phyloP scores from a whole-genome alignment of 768 basidiomycete genomes.

The Mycena indigotica region DNA sequence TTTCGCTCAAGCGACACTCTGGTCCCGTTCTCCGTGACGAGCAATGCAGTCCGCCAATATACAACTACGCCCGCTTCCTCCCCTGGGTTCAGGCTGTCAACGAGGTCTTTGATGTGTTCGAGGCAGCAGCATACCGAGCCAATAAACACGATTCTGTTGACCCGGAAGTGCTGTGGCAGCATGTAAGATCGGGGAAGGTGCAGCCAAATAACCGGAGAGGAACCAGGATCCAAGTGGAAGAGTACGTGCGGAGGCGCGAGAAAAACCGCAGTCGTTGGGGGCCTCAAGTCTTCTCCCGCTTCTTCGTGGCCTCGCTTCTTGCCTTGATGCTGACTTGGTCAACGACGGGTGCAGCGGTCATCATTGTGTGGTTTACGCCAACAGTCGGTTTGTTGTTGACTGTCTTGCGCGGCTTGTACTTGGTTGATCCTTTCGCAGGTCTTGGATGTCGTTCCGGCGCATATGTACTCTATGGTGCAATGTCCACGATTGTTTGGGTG shows the following conservation, averaged over 20 bases:
- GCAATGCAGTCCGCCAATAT: conserved; percentile 16
- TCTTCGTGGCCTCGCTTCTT: conserved; percentile 23
- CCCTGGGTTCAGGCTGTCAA: background rate
- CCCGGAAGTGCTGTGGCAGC: background rate
- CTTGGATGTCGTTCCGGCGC: conserved; percentile 27
- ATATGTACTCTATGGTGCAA: conserved; percentile 27
- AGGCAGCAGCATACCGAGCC: background rate
- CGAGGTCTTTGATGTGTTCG: background rate
- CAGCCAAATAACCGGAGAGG: conserved; percentile 23
- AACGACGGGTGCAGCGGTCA: conserved; percentile 30
- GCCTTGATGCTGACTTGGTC: conserved; percentile 34
- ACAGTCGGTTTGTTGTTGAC: conserved; percentile 24
- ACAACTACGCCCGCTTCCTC: conserved; percentile 10
- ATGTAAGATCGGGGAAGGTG: background rate
- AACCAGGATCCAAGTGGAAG: conserved; percentile 21
- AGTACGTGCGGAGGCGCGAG: conserved; percentile 11
- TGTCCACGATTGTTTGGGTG: conserved; percentile 28
- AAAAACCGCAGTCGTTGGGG: conserved; percentile 19
- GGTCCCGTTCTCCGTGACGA: conserved; percentile 17
- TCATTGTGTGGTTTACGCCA: conserved; percentile 31
- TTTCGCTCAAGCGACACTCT: background rate
- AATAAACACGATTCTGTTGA: background rate
- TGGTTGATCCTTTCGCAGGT: conserved; percentile 7
- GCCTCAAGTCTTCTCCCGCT: conserved; percentile 24
- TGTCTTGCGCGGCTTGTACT: background rate